Base-by-base conservation (phyloP, 2,329 filamentous ascomycete species). In the Cryphonectria nitschkei region DNA sequence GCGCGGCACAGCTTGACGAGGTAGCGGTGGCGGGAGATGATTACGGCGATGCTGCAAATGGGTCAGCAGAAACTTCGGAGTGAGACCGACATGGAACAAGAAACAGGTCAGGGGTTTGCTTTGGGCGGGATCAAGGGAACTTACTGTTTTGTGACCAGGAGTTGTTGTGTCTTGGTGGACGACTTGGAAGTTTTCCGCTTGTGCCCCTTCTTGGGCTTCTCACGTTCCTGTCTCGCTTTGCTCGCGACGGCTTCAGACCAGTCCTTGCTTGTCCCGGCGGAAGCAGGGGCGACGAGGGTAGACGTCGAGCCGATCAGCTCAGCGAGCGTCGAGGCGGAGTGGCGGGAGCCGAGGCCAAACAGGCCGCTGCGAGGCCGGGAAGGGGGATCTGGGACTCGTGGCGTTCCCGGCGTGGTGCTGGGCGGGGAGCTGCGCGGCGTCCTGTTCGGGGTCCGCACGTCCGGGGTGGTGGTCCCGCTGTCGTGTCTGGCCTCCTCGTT, bases 1-100 rank as follows among this genome's bases (percentile, higher is more conserved):
- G 93, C 93, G 56, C 90, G 89, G 78, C 95, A 97, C 54, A 98
- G 87, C 79, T 93, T 94, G 68, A 95, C 87, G 16, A 98, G 86
- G 78, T 97, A 98, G 68, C 89, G 88, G 75, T 97, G 94, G 2
- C 94, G 88, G 50, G 90, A 90, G 29, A 97, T 86, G 22, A 92
- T 95, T 73, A 88, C 84, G 6, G 88, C 88, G 72, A 91, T 90
- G 74, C 66, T 68, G n/a, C 3, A 8, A 58, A 5, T 43, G 11
- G 13, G 50, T 58, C 6, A 67, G 50, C 50, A 37, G 11, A 22
- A 22, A 34, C 16, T 3, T 29, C 14, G 16, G 6, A 11, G 2
- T 56, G 26, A 22, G 34, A 34, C 34, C 46, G 52, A 29, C 11
- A 34, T 34, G n/a, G n/a, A 26, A 29, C n/a, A 32, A 34, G 6